These are phyloP conservation scores for Paramecium bursaria DNA, from an alignment of 73 alveolate genomes.

Conservation along the genomic window DNA sequence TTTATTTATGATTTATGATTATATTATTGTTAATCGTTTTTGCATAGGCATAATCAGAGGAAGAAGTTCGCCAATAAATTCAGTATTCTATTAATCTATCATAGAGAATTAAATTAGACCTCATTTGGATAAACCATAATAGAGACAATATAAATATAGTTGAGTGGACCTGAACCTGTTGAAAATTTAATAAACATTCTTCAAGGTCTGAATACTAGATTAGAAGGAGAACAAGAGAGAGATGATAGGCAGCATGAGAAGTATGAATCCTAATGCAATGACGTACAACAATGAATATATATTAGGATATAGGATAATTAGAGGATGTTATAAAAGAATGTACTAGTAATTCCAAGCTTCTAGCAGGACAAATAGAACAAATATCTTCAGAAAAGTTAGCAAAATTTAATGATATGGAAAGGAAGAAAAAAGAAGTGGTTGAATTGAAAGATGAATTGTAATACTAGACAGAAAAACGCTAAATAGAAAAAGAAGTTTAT, in stretches of 20 bases:
- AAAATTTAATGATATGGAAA: slow-evolving; percentile 22
- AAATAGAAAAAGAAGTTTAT: slow-evolving; percentile 28
- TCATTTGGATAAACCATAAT: slow-evolving; percentile 45
- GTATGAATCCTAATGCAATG: slow-evolving; percentile 20
- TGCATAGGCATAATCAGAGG: no score
- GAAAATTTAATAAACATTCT: slow-evolving; percentile 46
- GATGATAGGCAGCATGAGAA: slow-evolving; percentile 40
- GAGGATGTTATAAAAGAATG: slow-evolving; percentile 47
- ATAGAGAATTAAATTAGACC: slow-evolving; percentile 32
- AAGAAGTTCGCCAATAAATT: no score
- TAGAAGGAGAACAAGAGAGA: slow-evolving; percentile 60
- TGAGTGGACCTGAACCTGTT: slow-evolving; percentile 51
- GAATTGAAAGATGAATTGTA: slow-evolving; percentile 54
- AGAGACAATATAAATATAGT: slow-evolving; percentile 17
- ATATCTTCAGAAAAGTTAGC: slow-evolving; percentile 37
- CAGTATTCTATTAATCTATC: no score
- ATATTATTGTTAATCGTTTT: no score
- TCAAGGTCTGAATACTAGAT: slow-evolving; percentile 11
- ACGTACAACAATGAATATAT: slow-evolving; percentile 31
- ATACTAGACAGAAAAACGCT: slow-evolving; percentile 44
- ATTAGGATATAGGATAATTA: slow-evolving; percentile 31
- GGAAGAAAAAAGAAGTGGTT: slow-evolving; percentile 33
- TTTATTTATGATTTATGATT: no score
- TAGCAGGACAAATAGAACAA: slow-evolving; percentile 40
- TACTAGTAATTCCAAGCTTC: slow-evolving; percentile 52